A percentile compares a stretch with the other conserved stretches of the same genome.
phyloP scores from a whole-genome alignment of 2,329 filamentous ascomycete genomes.

The Fusarium foetens region DNA sequence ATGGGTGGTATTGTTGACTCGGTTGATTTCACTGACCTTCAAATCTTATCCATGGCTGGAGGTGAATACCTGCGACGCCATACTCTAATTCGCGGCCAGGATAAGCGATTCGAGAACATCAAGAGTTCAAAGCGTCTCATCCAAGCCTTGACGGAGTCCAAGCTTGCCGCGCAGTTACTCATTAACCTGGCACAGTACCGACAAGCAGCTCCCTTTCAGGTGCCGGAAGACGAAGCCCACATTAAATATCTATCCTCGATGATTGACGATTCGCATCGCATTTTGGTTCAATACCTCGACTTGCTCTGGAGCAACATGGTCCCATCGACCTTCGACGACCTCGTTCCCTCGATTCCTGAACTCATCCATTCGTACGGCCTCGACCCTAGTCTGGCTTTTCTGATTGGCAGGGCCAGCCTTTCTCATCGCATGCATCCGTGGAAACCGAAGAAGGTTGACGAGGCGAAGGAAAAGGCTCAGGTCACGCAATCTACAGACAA shows the following conservation, averaged over 20 bases:
- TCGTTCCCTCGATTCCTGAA: slow-evolving; percentile 78
- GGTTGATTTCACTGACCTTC: slow-evolving; percentile 86
- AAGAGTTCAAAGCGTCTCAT: slow-evolving; percentile 83
- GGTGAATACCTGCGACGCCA: slow-evolving; percentile 82
- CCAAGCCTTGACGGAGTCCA: slow-evolving; percentile 79
- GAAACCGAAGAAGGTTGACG: slow-evolving; percentile 50
- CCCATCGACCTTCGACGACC: slow-evolving; percentile 77
- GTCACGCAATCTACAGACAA: slow-evolving; percentile 53
- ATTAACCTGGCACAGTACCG: slow-evolving; percentile 91
- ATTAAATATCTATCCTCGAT: slow-evolving; percentile 90
- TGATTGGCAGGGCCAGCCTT: slow-evolving; percentile 81
- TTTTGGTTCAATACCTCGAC: slow-evolving; percentile 89
- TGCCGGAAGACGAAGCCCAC: slow-evolving; percentile 77
- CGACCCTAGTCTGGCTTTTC: slow-evolving; percentile 83
- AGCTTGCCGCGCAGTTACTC: slow-evolving; percentile 83
- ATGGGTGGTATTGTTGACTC: slow-evolving; percentile 95
- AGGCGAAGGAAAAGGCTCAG: slow-evolving; percentile 44
- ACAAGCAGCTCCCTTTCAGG: slow-evolving; percentile 82
- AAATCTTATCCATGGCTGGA: slow-evolving; percentile 88
- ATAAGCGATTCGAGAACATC: slow-evolving; percentile 80
- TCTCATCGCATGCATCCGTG: slow-evolving; percentile 68
- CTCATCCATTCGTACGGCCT: slow-evolving; percentile 84
- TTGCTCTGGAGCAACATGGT: slow-evolving; percentile 83
- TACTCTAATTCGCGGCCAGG: slow-evolving; percentile 81
- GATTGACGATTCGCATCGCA: slow-evolving; percentile 88